Evolutionary conservation across 495 filamentous ascomycete species (phyloP).

Genomic region (Penicillium longicatenatum): DNA sequence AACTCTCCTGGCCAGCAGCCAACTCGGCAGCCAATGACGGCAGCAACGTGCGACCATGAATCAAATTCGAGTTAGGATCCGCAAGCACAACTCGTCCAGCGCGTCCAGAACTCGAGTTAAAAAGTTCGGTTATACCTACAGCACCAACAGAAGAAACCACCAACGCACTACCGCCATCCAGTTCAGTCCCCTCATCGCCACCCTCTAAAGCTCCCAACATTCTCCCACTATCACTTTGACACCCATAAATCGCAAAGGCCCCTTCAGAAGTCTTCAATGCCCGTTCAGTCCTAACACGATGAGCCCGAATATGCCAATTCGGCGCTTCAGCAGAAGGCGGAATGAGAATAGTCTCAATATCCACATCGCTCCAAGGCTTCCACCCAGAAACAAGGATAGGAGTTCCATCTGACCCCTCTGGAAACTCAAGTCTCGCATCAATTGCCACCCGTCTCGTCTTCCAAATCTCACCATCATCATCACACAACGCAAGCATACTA

Average conservation of each 20-base stretch:
- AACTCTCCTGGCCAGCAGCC: conserved; percentile 36
- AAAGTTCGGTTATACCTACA: conserved; percentile 67
- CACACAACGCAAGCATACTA: conserved; percentile 71
- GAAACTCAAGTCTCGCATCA: conserved; percentile 57
- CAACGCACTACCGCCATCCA: conserved; percentile 55
- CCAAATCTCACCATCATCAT: conserved; percentile 76
- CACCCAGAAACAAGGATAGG: conserved; percentile 66
- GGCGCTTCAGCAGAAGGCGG: conserved; percentile 54
- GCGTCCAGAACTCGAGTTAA: conserved; percentile 37
- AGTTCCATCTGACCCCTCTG: conserved; percentile 34
- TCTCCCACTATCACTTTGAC: conserved; percentile 57
- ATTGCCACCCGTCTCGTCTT: conserved; percentile 65
- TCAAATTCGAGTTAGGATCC: conserved; percentile 76
- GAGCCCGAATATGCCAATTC: conserved; percentile 70
- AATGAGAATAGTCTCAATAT: conserved; percentile 62
- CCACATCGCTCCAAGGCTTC: conserved; percentile 67
- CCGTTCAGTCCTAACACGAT: conserved; percentile 58
- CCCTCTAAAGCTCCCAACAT: conserved; percentile 54
- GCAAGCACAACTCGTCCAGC: conserved; percentile 65
- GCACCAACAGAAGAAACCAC: conserved; percentile 65
- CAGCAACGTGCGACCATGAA: conserved; percentile 68
- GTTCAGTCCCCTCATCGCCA: conserved; percentile 51
- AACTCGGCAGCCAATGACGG: conserved; percentile 57
- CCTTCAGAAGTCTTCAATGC: conserved; percentile 70
- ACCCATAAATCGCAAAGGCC: conserved; percentile 68